Conservation (phyloP, 768 basidiomycete genomes). For the Hygrophorus russula region DNA sequence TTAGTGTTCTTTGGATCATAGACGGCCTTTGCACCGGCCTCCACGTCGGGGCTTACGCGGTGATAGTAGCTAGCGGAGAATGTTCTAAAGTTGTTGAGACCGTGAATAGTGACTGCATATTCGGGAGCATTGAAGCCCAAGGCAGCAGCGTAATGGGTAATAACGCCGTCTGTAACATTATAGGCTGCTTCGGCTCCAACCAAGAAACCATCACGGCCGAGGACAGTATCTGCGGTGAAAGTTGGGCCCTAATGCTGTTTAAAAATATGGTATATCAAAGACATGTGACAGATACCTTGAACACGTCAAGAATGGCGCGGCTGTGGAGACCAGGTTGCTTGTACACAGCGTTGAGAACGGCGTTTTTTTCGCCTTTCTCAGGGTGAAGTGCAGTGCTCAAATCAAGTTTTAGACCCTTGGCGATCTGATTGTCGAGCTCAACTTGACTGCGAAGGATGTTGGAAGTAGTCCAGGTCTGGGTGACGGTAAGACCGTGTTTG, state of each 20-base stretch:
- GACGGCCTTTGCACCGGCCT: constrained; percentile 92
- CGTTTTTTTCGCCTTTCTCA: constrained; percentile 78
- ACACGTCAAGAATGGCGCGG: constrained; percentile 80
- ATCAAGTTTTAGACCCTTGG: constrained; percentile 96
- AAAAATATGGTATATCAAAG: constrained; percentile 5
- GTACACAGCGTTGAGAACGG: constrained; percentile 76
- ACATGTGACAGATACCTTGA: constrained; percentile 56
- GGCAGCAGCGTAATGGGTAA: constrained; percentile 87
- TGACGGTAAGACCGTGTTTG: constrained; percentile 89
- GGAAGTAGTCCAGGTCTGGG: constrained; percentile 90
- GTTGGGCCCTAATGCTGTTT: constrained; percentile 67
- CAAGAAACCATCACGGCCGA: constrained; percentile 96
- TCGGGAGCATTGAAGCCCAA: constrained; percentile 94
- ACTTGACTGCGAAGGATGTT: constrained; percentile 87
- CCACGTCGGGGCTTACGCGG: constrained; percentile 82
- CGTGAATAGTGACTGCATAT: constrained; percentile 90
- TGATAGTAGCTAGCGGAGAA: constrained; percentile 98
- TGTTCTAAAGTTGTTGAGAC: constrained; percentile 86
- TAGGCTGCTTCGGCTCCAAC: constrained; percentile 93
- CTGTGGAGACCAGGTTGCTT: constrained; percentile 96
- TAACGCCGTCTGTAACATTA: constrained; percentile 88
- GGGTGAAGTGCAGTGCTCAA: constrained; percentile 74
- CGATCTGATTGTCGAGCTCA: constrained; percentile 95
- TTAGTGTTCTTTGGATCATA: constrained; percentile 91
- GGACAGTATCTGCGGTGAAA: constrained; percentile 90